Evolutionary conservation across 306 rosid genomes (phyloP).

Genomic region (Prunus campanulata): DNA sequence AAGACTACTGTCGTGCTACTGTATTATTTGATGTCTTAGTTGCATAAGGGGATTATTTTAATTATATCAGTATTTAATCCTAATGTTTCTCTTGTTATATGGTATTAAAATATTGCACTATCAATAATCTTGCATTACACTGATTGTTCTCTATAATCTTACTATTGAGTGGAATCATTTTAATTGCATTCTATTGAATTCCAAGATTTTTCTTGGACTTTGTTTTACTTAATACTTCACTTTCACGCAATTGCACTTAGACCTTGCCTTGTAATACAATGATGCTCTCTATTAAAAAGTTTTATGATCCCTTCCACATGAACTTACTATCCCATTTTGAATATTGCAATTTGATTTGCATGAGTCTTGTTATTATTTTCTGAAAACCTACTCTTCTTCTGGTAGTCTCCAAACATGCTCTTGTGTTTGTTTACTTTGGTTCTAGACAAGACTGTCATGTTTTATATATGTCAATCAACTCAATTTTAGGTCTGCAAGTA

Average conservation of each 20-base stretch:
- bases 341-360: background rate
- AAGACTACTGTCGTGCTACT: background rate
- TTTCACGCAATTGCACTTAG: background rate
- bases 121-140: background rate
- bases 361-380: background rate
- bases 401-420: background rate
- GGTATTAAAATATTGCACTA: background rate
- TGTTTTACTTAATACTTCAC: background rate
- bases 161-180: background rate
- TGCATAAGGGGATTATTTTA: background rate
- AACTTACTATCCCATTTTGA: background rate
- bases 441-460: background rate
- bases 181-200: background rate
- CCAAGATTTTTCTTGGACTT: background rate
- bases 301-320: background rate
- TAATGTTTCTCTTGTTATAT: background rate
- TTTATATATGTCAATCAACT: conserved; percentile 12
- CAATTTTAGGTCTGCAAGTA: conserved; percentile 65
- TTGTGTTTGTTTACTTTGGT: background rate
- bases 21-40: background rate
- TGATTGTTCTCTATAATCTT: background rate
- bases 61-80: background rate
- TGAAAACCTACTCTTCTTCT: background rate
- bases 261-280: conserved; percentile 3
- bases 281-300: background rate